Base-by-base conservation (phyloP, 768 basidiomycete genomes). In the Lyophyllum decastes region DNA sequence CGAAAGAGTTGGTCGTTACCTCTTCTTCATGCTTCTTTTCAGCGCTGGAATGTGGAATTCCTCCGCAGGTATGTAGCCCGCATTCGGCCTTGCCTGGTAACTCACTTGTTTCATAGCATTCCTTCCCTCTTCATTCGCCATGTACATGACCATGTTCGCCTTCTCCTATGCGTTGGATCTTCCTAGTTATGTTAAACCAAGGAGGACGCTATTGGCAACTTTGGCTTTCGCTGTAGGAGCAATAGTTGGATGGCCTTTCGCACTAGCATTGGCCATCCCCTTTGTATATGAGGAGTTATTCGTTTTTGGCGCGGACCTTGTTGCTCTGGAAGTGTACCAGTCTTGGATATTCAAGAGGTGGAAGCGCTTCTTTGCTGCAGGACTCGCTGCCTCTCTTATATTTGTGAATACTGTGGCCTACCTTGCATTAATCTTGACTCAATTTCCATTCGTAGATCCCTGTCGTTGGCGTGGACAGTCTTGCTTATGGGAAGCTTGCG, bases 41-140 rank as follows among this genome's bases (percentile, higher is more conserved):
- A 95, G 87, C 66, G 87, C 95, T 16, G 97, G 95, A 51, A 94
- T 98, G 92, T 99, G 93, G 93, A 92, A 86, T 64, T 90, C 96
- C 4, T 82, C 94, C 49, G 78, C 90, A 48, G 87, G 95, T 94
- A 65, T 60, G 80, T 73, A 26, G 45, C 44, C 41, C 53, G 16
- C 51, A 24, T 40, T 40, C 25, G 19, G 6, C 30, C 6, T 12
- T 53, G 24, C 34, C 25, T 43, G 25, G 58, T 64, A 14, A 65
- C 62, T 54, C 40, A 49, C 48, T 55, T 17, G 44, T 17, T 2
- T 16, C 33, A 40, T 61, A 97, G 93, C 97, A 1, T 90, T 99
- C 76, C 81, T 99, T 10, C 95, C 96, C 0, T 98, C 96, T 16
- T 88, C 95, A 11, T 98, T 98, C 68, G 87, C 95, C 2, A 94